A percentile compares a stretch with the other conserved stretches of the same genome.
phyloP scores from a whole-genome alignment of 2,329 filamentous ascomycete genomes.

The Sphaerulina vaccinii region DNA sequence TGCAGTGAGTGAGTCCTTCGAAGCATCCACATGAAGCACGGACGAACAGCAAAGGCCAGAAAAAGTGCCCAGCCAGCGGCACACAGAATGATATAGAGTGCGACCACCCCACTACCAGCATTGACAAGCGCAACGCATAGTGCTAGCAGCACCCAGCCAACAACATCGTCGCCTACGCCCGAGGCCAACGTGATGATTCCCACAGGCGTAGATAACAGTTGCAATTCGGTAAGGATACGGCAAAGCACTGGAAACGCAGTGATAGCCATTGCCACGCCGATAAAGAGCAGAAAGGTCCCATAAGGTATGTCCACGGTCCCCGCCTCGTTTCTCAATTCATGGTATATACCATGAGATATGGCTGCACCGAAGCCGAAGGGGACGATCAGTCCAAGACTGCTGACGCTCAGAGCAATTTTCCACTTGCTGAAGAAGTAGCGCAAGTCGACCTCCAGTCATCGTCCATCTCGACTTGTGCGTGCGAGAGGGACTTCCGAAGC shows the following conservation, averaged over 20 bases:
- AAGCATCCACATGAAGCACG: not conserved
- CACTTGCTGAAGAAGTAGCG: not conserved
- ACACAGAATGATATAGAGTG: slow-evolving; percentile 76
- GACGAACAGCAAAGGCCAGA: slow-evolving; percentile 55
- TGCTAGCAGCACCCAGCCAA: slow-evolving; percentile 83
- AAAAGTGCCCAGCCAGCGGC: slow-evolving; percentile 71
- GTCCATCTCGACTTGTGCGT: too few species aligned
- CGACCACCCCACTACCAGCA: slow-evolving; percentile 72
- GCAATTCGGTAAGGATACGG: slow-evolving; percentile 83
- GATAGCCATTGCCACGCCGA: slow-evolving; percentile 67
- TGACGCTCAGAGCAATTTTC: not conserved
- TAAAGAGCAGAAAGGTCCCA: slow-evolving; percentile 59
- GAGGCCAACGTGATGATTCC: slow-evolving; percentile 83
- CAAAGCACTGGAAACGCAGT: slow-evolving; percentile 79
- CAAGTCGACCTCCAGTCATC: not conserved
- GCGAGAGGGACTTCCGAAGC: too few species aligned
- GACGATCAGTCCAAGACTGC: not conserved
- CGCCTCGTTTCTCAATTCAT: slow-evolving; percentile 43
- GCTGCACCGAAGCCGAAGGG: slow-evolving; percentile 7
- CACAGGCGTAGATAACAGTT: slow-evolving; percentile 74
- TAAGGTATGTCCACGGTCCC: not conserved
- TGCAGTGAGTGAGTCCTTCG: too few species aligned
- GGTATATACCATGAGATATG: slow-evolving; percentile 66
- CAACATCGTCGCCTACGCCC: slow-evolving; percentile 86
- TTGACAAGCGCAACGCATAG: slow-evolving; percentile 89